Evolutionary conservation across 306 rosid species (phyloP).

Genomic region (Albizia julibrissin): DNA sequence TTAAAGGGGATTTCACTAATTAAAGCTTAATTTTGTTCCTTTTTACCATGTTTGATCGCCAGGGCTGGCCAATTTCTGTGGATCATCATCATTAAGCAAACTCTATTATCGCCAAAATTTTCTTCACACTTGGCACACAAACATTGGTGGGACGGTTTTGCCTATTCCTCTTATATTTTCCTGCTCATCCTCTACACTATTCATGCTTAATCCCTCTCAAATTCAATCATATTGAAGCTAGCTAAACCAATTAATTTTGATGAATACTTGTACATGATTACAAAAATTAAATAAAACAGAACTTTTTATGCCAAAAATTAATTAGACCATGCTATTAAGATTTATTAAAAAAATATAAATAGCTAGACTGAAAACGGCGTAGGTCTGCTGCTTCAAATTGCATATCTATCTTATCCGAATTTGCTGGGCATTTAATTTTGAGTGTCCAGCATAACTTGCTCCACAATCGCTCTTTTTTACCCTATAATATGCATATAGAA

Average conservation of each 20-base stretch:
- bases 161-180: neutral
- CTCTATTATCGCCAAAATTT: constrained; percentile 33
- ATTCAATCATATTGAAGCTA: too few relatives aligned
- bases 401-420: neutral
- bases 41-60: constrained; percentile 27
- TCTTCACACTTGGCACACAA: constrained; percentile 50
- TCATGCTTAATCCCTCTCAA: neutral
- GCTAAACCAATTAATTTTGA: too few relatives aligned
- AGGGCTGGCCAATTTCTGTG: constrained; percentile 27
- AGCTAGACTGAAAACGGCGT: neutral
- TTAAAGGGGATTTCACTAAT: constrained; percentile 49
- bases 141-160: constrained; percentile 58
- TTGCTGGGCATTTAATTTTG: constrained; percentile 1
- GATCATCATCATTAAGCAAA: constrained; percentile 17
- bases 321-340: neutral
- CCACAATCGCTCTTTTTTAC: neutral
- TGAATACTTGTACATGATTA: neutral
- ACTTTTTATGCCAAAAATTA: neutral
- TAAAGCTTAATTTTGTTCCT: constrained; percentile 40
- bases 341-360: too few relatives aligned
- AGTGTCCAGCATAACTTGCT: constrained; percentile 27
- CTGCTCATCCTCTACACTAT: neutral
- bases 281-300: too few relatives aligned
- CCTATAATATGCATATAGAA: neutral
- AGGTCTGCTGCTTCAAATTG: neutral